phyloP scores from a whole-genome alignment of 495 filamentous ascomycete species.

The Annulohypoxylon nitens region DNA sequence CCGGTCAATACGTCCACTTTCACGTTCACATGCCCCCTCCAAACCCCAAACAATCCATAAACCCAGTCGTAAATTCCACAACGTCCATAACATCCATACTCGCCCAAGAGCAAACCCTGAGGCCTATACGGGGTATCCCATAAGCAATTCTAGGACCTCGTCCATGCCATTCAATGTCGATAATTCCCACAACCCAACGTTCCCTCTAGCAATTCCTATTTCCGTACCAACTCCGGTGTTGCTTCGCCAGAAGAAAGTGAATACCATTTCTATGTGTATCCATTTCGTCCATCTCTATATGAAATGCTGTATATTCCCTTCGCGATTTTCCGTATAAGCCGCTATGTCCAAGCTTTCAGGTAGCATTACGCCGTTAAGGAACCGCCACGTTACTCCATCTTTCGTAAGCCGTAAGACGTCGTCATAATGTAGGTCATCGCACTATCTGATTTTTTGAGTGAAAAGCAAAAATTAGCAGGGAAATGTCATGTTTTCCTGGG shows the following conservation, averaged over 20 bases:
- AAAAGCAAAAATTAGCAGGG: background rate
- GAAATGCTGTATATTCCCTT: conserved; percentile 34
- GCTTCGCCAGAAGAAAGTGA: conserved; percentile 20
- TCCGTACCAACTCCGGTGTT: conserved; percentile 19
- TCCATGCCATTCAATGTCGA: conserved; percentile 30
- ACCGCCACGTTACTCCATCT: conserved; percentile 17
- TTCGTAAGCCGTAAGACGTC: conserved; percentile 21
- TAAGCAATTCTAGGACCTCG: conserved; percentile 30
- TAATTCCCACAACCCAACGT: conserved; percentile 22
- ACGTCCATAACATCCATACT: conserved; percentile 18
- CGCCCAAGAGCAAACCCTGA: conserved; percentile 22
- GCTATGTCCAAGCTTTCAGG: conserved; percentile 30
- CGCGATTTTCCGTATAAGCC: conserved; percentile 40
- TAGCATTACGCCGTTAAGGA: conserved; percentile 19
- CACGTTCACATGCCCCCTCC: background rate
- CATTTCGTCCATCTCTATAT: conserved; percentile 29
- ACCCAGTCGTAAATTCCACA: conserved; percentile 26
- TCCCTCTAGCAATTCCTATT: conserved; percentile 18
- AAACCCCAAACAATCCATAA: background rate
- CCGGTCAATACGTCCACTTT: conserved; percentile 5
- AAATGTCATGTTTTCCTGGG: conserved; percentile 41
- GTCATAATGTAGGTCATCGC: conserved; percentile 16
- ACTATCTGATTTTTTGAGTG: conserved; percentile 1
- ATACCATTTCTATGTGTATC: conserved; percentile 25
- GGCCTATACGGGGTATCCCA: conserved; percentile 36